These are phyloP conservation scores for Sugiyamaella boreocaroliniensis DNA, from an alignment of 805 yeast genomes.

Conservation along the genomic window DNA sequence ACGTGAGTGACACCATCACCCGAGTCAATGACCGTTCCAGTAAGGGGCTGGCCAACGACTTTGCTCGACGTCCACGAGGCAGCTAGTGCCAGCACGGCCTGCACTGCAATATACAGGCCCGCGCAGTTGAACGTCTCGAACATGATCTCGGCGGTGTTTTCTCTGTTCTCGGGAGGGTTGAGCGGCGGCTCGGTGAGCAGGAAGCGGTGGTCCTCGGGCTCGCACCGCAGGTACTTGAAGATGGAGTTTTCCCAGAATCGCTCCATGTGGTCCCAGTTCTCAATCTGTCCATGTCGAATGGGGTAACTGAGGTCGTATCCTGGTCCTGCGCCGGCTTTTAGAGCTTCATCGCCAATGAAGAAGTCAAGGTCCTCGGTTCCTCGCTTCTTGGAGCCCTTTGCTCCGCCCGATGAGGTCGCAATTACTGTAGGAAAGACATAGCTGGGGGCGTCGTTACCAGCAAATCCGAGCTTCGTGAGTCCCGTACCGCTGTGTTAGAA, in stretches of 20 bases:
- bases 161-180: slow-evolving; percentile 99
- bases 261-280: slow-evolving; percentile 99
- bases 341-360: slow-evolving; percentile 92
- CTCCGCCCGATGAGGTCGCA: slow-evolving; percentile 47
- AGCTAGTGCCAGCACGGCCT: slow-evolving; percentile 96
- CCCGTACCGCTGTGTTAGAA: slow-evolving; percentile 80
- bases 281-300: slow-evolving; percentile 95
- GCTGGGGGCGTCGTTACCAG: slow-evolving; percentile 97
- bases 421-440: slow-evolving; percentile 97
- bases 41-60: slow-evolving; percentile 87
- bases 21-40: slow-evolving; percentile 97
- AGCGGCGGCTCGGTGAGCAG: slow-evolving; percentile 95
- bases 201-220: slow-evolving; percentile 97
- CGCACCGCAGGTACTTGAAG: slow-evolving; percentile 92
- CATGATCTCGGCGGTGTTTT: slow-evolving; percentile 97
- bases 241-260: slow-evolving; percentile 97
- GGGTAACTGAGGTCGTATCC: slow-evolving; percentile 85
- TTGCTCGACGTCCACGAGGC: slow-evolving; percentile 98
- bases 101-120: slow-evolving; percentile 96
- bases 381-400: slow-evolving; percentile 50
- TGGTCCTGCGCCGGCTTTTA: slow-evolving; percentile 85
- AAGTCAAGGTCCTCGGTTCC: slow-evolving; percentile 94
- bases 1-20: slow-evolving; percentile 99
- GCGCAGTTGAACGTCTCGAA: slow-evolving; percentile 98
- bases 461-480: slow-evolving; percentile 92